Percentiles rank a stretch among this genome's conserved stretches.
These are phyloP conservation scores for Diaporthe eres DNA, from an alignment of 2,329 filamentous ascomycete genomes.

Conservation along the genomic window DNA sequence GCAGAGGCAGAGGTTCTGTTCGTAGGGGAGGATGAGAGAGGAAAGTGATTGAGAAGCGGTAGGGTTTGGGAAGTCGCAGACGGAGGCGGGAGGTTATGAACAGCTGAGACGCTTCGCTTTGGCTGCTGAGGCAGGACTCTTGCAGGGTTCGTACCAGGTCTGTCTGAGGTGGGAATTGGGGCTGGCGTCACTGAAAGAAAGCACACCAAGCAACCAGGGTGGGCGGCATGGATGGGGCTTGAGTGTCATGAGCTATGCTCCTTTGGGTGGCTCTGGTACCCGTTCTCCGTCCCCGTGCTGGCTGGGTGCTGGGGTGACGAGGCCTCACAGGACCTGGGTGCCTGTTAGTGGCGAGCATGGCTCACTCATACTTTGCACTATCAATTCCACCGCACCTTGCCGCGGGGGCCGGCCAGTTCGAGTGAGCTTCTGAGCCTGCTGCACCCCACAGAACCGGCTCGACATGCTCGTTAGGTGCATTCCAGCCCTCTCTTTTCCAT, in stretches of 20 bases:
- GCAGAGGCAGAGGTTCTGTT: conserved; percentile 5
- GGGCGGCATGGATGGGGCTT: conserved; percentile 23
- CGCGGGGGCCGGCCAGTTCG: not conserved
- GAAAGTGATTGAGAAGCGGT: not conserved
- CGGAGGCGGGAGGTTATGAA: conserved; percentile 35
- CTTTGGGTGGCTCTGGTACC: not conserved
- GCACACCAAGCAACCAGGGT: not conserved
- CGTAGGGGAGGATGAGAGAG: conserved; percentile 20
- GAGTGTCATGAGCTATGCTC: not conserved
- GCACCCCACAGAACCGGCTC: conserved; percentile 18
- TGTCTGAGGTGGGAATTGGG: conserved; percentile 34
- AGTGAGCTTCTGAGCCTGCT: not conserved
- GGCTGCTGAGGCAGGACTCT: conserved; percentile 33
- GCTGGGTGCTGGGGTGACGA: conserved; percentile 31
- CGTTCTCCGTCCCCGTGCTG: conserved; percentile 22
- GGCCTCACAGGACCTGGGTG: conserved; percentile 14
- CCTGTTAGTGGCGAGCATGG: conserved; percentile 4
- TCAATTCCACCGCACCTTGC: not conserved
- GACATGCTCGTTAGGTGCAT: not conserved
- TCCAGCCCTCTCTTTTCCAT: conserved; percentile 31
- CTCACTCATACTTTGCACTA: not conserved
- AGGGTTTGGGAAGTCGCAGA: conserved; percentile 22
- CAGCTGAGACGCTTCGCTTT: conserved; percentile 36
- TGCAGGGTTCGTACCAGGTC: conserved; percentile 34
- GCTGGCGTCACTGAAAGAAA: conserved; percentile 32